Evolutionary conservation across 2,329 filamentous ascomycete genomes (phyloP), one percentile per base, ranked within the genome.

Genomic region (Scedosporium aurantiacum): DNA sequence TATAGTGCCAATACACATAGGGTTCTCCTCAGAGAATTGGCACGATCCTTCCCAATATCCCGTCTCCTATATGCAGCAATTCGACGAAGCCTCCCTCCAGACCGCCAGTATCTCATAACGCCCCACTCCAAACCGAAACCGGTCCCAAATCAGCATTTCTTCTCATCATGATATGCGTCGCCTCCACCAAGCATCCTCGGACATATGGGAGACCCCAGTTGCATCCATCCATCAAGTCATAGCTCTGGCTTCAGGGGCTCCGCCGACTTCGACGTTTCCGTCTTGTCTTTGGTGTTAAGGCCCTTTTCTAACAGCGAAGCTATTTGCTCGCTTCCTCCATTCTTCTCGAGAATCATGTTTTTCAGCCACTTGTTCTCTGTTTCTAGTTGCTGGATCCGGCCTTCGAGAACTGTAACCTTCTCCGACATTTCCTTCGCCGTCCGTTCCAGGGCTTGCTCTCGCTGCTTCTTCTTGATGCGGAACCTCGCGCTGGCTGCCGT

Each of bases 391-490:
- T 82, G 82, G 61, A 94, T 87, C 63, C 85, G 84, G 68, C 81
- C 81, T 74, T 95, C 89, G 5, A 96, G 80, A 18, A 79, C 78
- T 18, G 83, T 79, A 59, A 92, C 88, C 76, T 91, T 91, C 55
- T 94, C 89, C 28, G 84, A 84, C 75, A 93, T 89, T 67, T 95
- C 91, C 74, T 91, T 91, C 68, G 90, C 87, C 3, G 85, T 87
- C 69, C 85, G 85, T 74, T 93, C 90, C 60, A 95, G 84, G 7
- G 89, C 88, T 73, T 92, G 89, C 78, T 96, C 91, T 58, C 91
- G 87, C 76, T 94, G 90, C 84, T 96, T 96, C 87, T 96, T 96
- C 85, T 96, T 96, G 71, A 94, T 85, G 63, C 91, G 88, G 81
- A 96, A 96, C 58, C 91, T 88, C 18, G 91, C 91, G 66, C 87